Evolutionary conservation across 768 basidiomycete genomes (phyloP).

Genomic region (Mycena filopes): DNA sequence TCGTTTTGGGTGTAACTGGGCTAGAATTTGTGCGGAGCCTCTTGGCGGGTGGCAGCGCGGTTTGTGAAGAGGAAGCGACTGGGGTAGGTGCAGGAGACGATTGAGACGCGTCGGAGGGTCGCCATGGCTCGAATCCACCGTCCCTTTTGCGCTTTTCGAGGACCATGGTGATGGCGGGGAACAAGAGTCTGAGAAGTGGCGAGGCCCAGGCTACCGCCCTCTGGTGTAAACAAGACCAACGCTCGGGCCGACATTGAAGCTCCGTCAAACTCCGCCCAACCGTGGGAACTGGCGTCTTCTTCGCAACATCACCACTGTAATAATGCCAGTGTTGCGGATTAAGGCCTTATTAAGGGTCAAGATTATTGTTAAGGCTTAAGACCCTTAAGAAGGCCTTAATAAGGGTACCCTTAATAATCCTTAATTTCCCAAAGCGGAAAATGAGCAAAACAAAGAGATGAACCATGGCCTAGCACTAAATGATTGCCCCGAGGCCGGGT

Average conservation of each 20-base stretch:
- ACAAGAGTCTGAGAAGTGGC: not conserved
- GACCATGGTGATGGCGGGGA: constrained; percentile 26
- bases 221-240: not conserved
- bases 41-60: constrained; percentile 28
- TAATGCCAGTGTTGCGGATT: too few species aligned
- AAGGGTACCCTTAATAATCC: too few species aligned
- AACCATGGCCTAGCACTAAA: too few species aligned
- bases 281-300: too few species aligned
- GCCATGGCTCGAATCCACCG: constrained; percentile 41
- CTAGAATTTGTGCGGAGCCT: constrained; percentile 29
- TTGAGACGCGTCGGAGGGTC: constrained; percentile 7
- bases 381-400: too few species aligned
- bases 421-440: too few species aligned
- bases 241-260: not conserved
- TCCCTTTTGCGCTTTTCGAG: constrained; percentile 42
- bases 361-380: too few species aligned
- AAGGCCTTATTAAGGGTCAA: too few species aligned
- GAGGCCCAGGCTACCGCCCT: not conserved
- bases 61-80: constrained; percentile 11
- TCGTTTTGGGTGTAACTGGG: not conserved
- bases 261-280: not conserved
- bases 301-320: too few species aligned
- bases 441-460: too few species aligned
- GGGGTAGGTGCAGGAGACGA: constrained; percentile 7
- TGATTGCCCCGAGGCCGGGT: too few species aligned